Conservation (phyloP, 2,329 filamentous ascomycete genomes). For the Colletotrichum lentis region DNA sequence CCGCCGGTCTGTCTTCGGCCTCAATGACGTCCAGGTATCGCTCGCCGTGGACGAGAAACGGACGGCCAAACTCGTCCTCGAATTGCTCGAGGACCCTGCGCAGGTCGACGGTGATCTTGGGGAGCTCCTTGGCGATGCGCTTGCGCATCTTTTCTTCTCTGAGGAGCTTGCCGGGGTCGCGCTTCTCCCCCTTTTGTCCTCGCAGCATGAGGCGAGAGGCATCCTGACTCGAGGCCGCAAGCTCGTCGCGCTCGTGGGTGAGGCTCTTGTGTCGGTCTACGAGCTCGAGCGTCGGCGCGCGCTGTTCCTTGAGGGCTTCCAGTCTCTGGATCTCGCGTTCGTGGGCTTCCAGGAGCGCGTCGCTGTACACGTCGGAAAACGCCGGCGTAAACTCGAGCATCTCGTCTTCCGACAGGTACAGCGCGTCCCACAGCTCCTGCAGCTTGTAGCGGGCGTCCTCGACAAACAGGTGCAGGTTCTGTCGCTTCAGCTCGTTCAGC, state of each 20-base stretch:
- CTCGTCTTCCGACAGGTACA: slow-evolving; percentile 97
- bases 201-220: slow-evolving; percentile 91
- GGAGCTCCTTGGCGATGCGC: slow-evolving; percentile 93
- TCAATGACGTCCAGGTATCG: slow-evolving; percentile 89
- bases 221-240: slow-evolving; percentile 91
- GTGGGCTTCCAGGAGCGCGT: slow-evolving; percentile 92
- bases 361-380: slow-evolving; percentile 96
- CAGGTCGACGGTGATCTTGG: slow-evolving; percentile 88
- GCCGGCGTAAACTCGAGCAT: slow-evolving; percentile 98
- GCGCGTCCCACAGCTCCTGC: slow-evolving; percentile 91
- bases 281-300: slow-evolving; percentile 80
- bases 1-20: slow-evolving; percentile 64
- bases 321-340: slow-evolving; percentile 88
- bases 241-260: slow-evolving; percentile 84
- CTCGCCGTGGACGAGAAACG: slow-evolving; percentile 92
- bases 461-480: slow-evolving; percentile 95
- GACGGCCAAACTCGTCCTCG: slow-evolving; percentile 93
- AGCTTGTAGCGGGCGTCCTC: slow-evolving; percentile 91
- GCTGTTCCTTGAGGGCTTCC: slow-evolving; percentile 84
- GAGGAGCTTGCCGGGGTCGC: slow-evolving; percentile 91
- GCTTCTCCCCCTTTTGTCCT: slow-evolving; percentile 90
- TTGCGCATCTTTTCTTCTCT: slow-evolving; percentile 98
- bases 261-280: slow-evolving; percentile 85
- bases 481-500: slow-evolving; percentile 89
- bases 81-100: slow-evolving; percentile 82